phyloP scores from a whole-genome alignment of 306 rosid species.

The Cucumis cinereus region DNA sequence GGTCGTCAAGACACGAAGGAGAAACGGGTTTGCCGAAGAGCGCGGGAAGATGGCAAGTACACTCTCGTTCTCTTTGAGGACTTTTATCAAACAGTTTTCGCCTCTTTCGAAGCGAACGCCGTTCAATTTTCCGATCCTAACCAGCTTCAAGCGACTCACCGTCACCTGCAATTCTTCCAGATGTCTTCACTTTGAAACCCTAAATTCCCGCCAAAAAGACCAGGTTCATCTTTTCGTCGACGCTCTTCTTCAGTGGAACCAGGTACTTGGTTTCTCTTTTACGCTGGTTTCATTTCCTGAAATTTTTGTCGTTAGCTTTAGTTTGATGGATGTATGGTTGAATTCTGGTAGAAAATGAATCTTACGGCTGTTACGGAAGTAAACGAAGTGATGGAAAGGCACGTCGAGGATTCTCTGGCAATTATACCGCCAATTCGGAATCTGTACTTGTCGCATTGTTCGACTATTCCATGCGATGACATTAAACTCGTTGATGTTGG shows the following conservation, averaged over 20 bases:
- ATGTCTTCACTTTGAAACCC: slow-evolving; percentile 29
- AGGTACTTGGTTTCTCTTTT: slow-evolving; percentile 19
- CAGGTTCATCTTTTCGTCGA: slow-evolving; percentile 67
- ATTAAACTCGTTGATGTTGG: slow-evolving; percentile 70
- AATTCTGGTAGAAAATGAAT: slow-evolving; percentile 54
- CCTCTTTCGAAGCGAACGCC: slow-evolving; percentile 10
- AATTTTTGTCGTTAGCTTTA: not conserved
- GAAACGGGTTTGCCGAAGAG: not conserved
- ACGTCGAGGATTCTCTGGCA: slow-evolving; percentile 81
- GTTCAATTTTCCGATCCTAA: slow-evolving; percentile 14
- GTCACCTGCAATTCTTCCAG: slow-evolving; percentile 1
- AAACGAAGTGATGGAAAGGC: slow-evolving; percentile 76
- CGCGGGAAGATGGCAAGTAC: slow-evolving; percentile 16
- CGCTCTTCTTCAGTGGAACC: slow-evolving; percentile 87
- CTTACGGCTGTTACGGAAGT: slow-evolving; percentile 64
- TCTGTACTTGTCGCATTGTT: slow-evolving; percentile 28
- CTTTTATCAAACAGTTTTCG: slow-evolving; percentile 68
- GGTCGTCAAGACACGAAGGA: not conserved
- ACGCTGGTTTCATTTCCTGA: slow-evolving; percentile 3
- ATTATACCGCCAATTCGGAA: slow-evolving; percentile 48
- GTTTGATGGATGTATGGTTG: not conserved
- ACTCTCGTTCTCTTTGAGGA: slow-evolving; percentile 34
- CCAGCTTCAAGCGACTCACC: slow-evolving; percentile 14
- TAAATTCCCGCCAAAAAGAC: slow-evolving; percentile 46
- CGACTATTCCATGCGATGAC: slow-evolving; percentile 10